These are phyloP conservation scores for Centella asiatica DNA, from an alignment of 129 eudicot species.

Conservation along the genomic window DNA sequence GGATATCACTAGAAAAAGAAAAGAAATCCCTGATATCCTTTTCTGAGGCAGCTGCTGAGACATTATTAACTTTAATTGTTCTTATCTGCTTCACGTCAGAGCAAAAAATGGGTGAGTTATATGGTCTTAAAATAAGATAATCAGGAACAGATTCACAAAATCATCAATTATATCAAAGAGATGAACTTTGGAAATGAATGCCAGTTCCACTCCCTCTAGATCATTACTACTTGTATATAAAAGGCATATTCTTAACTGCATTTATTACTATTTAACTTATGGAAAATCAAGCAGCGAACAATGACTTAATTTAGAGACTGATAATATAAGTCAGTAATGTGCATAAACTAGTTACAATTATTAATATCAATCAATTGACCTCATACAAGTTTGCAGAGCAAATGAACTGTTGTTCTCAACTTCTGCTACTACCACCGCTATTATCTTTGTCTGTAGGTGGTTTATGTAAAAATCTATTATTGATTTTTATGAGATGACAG, in stretches of 20 bases:
- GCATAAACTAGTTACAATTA: background rate
- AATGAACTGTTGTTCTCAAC: background rate
- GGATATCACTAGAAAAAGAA: slow-evolving; percentile 49
- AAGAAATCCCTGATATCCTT: slow-evolving; percentile 52
- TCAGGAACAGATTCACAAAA: background rate
- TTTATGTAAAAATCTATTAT: too few species aligned
- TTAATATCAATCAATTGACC: background rate
- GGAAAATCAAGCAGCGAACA: too few species aligned
- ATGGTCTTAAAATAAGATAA: background rate
- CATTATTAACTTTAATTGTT: slow-evolving; percentile 45
- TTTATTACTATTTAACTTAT: too few species aligned
- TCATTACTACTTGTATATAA: too few species aligned
- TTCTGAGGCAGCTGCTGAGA: slow-evolving; percentile 27
- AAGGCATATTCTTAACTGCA: too few species aligned
- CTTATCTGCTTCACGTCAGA: slow-evolving; percentile 29
- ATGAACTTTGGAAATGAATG: too few species aligned
- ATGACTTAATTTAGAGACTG: too few species aligned
- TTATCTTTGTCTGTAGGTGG: too few species aligned
- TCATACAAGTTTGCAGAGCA: background rate
- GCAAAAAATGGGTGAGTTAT: slow-evolving; percentile 10
- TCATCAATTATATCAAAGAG: too few species aligned
- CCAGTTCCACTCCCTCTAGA: too few species aligned
- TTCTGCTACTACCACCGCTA: too few species aligned
- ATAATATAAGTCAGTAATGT: background rate
- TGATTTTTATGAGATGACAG: too few species aligned